Evolutionary conservation across 345 rosid genomes (phyloP), one percentile per base, ranked within the genome.

Genomic region (Eucalyptus pumila): DNA sequence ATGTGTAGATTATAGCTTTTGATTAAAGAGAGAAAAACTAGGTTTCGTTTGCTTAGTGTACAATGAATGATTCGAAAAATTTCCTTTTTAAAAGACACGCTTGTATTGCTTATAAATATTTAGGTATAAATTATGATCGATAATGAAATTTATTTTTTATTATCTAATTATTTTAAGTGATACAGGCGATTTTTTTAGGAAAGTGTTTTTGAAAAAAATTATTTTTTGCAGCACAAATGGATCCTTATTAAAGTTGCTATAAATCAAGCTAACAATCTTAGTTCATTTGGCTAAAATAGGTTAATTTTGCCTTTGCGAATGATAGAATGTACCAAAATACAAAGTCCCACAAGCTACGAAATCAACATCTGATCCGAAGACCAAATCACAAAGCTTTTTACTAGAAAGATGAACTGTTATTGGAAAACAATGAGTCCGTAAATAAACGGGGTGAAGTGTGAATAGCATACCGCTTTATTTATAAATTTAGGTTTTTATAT

Each of bases 41-140:
- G 11, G 23, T 9, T 67, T 37, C 12, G 0, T 32, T 32, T 16
- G 6, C 10, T 32, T 8, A 16, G 23, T 9, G 23, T 8, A 65
- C 7, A n/a, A n/a, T 65, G 19, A 8, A 65, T 14, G 3, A n/a
- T 65, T 65, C 37, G 3, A 11, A 60, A 60, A 60, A 2, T 8
- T 7, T 14, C 1, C 4, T 6, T 30, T n/a, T n/a, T n/a, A 7
- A 65, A n/a, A n/a, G 3, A 2, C 2, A 0, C n/a, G 37, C 1
- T 67, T 0, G 2, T 17, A 9, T 69, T 3, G 4, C 12, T 16
- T 4, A 9, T 9, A 69, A 2, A 34, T 62, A 27, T 62, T 13
- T 30, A 6, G 32, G 9, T 65, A 34, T 34, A 34, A 34, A 34
- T 69, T 67, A 8, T 15, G 3, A 15, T 15, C 1, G 40, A 32